Percentiles rank a stretch among this genome's conserved stretches.
Evolutionary conservation across 148 eudicot species (phyloP).

Genomic region (Diospyros lotus): DNA sequence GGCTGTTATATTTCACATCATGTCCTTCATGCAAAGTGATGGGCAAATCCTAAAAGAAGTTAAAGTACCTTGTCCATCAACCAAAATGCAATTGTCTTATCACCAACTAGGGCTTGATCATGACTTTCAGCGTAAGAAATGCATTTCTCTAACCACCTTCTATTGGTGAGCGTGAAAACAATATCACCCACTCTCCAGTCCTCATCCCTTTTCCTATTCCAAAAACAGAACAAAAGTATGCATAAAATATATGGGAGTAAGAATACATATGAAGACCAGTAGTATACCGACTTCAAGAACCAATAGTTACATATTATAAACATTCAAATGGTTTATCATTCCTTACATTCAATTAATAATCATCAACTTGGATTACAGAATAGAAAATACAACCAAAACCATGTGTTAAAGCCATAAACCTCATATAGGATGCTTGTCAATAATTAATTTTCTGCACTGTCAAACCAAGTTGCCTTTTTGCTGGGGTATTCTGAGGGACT

Average conservation of each 20-base stretch:
- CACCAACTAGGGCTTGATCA: conserved; percentile 99
- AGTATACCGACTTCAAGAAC: neutral
- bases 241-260: neutral
- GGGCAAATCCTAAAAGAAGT: neutral
- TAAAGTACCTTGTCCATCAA: conserved; percentile 91
- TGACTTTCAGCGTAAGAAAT: conserved; percentile 97
- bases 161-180: conserved; percentile 66
- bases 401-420: neutral
- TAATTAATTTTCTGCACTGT: too few species aligned
- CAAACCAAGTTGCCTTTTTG: too few species aligned
- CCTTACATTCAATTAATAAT: neutral
- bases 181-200: conserved; percentile 97
- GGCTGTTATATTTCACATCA: neutral
- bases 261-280: neutral
- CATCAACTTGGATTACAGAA: neutral
- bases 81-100: conserved; percentile 99
- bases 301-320: neutral
- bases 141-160: conserved; percentile 96
- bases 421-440: neutral
- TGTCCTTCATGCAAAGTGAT: neutral
- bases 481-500: too few species aligned
- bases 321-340: neutral
- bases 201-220: conserved; percentile 77
- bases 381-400: neutral
- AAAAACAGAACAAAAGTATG: conserved; percentile 3